phyloP scores from a whole-genome alignment of 1,284 basidiomycete species.

The Puccinia polysora region DNA sequence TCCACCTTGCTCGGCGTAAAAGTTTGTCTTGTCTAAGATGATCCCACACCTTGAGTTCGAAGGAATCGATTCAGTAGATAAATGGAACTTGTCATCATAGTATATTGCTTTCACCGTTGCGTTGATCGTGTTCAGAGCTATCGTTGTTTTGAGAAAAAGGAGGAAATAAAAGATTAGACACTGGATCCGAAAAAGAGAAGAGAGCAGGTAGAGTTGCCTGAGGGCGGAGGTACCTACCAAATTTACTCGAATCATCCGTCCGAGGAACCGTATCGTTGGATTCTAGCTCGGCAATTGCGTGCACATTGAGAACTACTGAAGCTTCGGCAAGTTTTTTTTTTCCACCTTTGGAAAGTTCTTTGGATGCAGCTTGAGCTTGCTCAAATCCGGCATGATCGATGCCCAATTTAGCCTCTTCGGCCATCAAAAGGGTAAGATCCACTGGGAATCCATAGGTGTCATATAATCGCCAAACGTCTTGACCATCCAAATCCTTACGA shows the following conservation, averaged over 20 bases:
- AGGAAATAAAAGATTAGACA: not conserved
- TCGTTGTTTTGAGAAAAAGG: no score
- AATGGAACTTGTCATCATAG: constrained; percentile 70
- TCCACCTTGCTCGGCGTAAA: constrained; percentile 95
- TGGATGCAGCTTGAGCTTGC: constrained; percentile 77
- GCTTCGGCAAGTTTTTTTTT: constrained; percentile 61
- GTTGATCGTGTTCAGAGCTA: constrained; percentile 59
- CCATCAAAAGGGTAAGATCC: constrained; percentile 94
- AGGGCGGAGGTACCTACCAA: constrained; percentile 59
- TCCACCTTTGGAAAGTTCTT: constrained; percentile 82
- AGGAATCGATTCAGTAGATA: constrained; percentile 65
- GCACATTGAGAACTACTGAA: constrained; percentile 85
- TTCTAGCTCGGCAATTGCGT: constrained; percentile 84
- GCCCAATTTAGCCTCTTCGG: constrained; percentile 79
- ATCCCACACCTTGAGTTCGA: constrained; percentile 69
- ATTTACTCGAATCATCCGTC: constrained; percentile 89
- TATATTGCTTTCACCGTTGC: constrained; percentile 81
- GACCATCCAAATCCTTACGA: constrained; percentile 69
- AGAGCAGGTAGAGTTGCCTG: not conserved
- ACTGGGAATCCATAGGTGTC: constrained; percentile 99
- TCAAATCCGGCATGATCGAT: constrained; percentile 89
- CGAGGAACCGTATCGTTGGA: constrained; percentile 75
- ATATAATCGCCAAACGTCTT: constrained; percentile 94
- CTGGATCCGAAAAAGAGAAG: not conserved
- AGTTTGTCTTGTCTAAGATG: constrained; percentile 87